Evolutionary conservation across 2,329 filamentous ascomycete genomes (phyloP), one percentile per base, ranked within the genome.

Genomic region (Scleromitrula shiraiana): DNA sequence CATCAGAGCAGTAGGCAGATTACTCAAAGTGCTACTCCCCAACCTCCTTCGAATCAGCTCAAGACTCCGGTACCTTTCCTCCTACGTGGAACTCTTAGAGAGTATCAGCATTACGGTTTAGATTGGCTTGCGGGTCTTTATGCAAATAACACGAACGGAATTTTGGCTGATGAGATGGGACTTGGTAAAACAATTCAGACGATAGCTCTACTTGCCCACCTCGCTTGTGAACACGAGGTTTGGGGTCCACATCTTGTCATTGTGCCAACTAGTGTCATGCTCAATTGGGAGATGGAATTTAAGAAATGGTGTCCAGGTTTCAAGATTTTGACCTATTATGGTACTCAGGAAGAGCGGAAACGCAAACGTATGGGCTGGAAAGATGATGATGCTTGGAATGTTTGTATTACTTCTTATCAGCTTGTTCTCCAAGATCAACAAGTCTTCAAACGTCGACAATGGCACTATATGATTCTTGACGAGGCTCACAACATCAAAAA

Each of bases 251-350:
- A 98, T 70, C 72, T 98, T 20, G 88, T 98, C 41, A 85, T 98
- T 52, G 93, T 98, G 2, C 93, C 93, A 1, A 98, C 93, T 2
- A 97, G 90, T 67, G 94, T 98, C 41, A 96, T 98, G 76, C 79
- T 98, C 55, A 98, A 98, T 64, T 98, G 93, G 93, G 94, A 98
- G 66, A 97, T 97, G 85, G 93, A 98, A 67, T 98, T 98, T 75
- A 97, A 97, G 64, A 98, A 98, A 65, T 98, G 91, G 80, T 88
- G 90, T 49, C 93, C 94, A 3, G 91, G 93, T 0, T 98, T 98
- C 74, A 97, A 96, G 64, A 95, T 98, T 48, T 74, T 98, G 50
- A 93, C 90, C 0, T 98, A 98, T 69, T 98, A 97, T 64, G 93
- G 94, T 36, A 88, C 84, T 35, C 85, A 90, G 59, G 89, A 96